Evolutionary conservation across 2,329 filamentous ascomycete species (phyloP).

Genomic region (Aspergillus fructus): DNA sequence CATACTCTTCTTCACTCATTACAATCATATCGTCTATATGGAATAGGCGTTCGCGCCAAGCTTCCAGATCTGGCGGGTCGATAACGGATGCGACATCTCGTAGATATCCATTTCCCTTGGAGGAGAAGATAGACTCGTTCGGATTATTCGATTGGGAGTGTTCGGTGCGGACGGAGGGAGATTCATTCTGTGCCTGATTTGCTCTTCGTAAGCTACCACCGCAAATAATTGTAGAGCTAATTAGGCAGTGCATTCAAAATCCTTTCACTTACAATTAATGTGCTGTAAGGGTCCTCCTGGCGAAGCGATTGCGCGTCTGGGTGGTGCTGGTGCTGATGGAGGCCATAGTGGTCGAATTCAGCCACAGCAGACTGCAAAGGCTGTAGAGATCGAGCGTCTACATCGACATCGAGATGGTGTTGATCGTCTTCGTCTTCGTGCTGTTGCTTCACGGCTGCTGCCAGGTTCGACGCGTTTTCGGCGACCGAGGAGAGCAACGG

Average conservation of each 20-base stretch:
- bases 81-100: constrained; percentile 55
- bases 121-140: constrained; percentile 22
- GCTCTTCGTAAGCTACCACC: neutral
- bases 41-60: constrained; percentile 72
- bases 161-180: constrained; percentile 20
- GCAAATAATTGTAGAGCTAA: neutral
- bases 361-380: constrained; percentile 26
- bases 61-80: constrained; percentile 65
- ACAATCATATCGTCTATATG: constrained; percentile 72
- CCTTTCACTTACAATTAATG: constrained; percentile 12
- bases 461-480: constrained; percentile 23
- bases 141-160: constrained; percentile 12
- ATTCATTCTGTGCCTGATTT: constrained; percentile 6
- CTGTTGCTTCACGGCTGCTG: constrained; percentile 13
- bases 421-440: constrained; percentile 15
- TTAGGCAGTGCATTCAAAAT: neutral
- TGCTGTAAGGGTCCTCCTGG: constrained; percentile 15
- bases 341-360: constrained; percentile 19
- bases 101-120: constrained; percentile 23
- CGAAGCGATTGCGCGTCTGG: constrained; percentile 13
- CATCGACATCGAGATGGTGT: constrained; percentile 18
- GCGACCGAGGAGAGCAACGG: constrained; percentile 24
- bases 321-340: constrained; percentile 17
- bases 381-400: constrained; percentile 27
- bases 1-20: constrained; percentile 71